These are phyloP conservation scores for Phaffomyces opuntiae DNA, from an alignment of 805 yeast genomes.

Conservation along the genomic window DNA sequence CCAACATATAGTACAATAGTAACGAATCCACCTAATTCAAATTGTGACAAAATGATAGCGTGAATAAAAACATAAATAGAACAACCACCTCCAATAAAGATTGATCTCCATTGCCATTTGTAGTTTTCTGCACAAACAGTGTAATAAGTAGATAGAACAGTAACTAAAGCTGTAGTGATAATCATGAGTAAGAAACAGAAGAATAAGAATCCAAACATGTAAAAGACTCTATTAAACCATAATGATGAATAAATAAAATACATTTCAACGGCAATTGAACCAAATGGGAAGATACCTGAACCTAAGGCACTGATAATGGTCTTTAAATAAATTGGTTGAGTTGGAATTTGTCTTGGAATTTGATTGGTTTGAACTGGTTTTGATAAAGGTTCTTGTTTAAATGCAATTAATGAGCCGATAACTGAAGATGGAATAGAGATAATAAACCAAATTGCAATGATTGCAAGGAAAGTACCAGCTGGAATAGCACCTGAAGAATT, in stretches of 20 bases:
- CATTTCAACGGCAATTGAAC: conserved; percentile 90
- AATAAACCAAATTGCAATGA: conserved; percentile 77
- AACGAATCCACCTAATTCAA: conserved; percentile 63
- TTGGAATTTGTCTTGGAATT: conserved; percentile 93
- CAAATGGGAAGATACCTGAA: conserved; percentile 91
- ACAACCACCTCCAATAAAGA: conserved; percentile 85
- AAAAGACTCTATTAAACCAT: conserved; percentile 90
- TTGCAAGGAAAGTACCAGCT: conserved; percentile 76
- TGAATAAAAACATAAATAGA: conserved; percentile 79
- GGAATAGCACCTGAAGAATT: conserved; percentile 95
- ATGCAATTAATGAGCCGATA: conserved; percentile 74
- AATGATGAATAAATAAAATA: conserved; percentile 85
- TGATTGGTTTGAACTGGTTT: conserved; percentile 90
- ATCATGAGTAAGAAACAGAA: conserved; percentile 82
- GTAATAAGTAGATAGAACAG: conserved; percentile 75
- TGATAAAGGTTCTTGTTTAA: conserved; percentile 47
- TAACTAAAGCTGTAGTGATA: conserved; percentile 71
- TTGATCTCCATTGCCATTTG: conserved; percentile 95
- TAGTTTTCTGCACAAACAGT: conserved; percentile 86
- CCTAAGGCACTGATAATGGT: conserved; percentile 60
- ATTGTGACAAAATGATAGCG: conserved; percentile 66
- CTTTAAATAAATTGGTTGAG: conserved; percentile 77
- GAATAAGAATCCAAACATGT: conserved; percentile 96
- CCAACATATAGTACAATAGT: conserved; percentile 78
- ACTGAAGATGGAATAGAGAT: conserved; percentile 81